Conservation (phyloP, 257 asterid species). For the Dorcoceras hygrometricum region DNA sequence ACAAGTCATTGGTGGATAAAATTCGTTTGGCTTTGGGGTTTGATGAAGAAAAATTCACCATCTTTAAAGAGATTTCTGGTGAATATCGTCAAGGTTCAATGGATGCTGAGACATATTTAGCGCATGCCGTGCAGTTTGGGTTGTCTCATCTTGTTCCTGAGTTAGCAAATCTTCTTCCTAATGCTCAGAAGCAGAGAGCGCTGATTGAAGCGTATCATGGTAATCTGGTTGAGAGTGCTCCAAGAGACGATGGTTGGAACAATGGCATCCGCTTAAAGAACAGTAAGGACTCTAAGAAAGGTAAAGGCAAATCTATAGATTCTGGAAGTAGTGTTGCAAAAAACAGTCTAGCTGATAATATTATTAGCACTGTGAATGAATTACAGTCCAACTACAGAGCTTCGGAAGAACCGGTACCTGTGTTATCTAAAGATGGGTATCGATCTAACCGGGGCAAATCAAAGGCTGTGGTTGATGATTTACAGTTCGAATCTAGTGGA, state of each 20-base stretch:
- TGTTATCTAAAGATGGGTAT: conserved; percentile 82
- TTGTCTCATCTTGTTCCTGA: conserved; percentile 86
- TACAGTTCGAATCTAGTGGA: conserved; percentile 28
- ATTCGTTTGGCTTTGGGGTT: conserved; percentile 66
- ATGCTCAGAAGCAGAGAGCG: conserved; percentile 73
- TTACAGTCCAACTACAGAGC: conserved; percentile 56
- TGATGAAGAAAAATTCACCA: conserved; percentile 65
- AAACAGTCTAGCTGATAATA: conserved; percentile 48
- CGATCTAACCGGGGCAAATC: conserved; percentile 58
- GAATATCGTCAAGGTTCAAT: conserved; percentile 71
- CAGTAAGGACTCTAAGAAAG: conserved; percentile 44
- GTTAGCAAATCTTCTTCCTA: conserved; percentile 81
- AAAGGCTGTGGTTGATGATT: conserved; percentile 36
- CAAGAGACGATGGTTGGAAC: conserved; percentile 36
- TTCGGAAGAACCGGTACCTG: conserved; percentile 63
- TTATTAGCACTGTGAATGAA: conserved; percentile 52
- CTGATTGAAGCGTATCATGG: conserved; percentile 69
- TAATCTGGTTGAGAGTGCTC: conserved; percentile 32
- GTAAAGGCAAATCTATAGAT: conserved; percentile 53
- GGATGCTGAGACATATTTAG: conserved; percentile 72
- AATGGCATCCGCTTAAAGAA: conserved; percentile 32
- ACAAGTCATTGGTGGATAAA: conserved; percentile 80
- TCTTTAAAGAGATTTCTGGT: conserved; percentile 73
- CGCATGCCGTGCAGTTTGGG: conserved; percentile 73
- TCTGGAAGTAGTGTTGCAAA: conserved; percentile 36